Conservation (phyloP, 1,284 basidiomycete genomes). For the Erythrobasidium hasegawianum region DNA sequence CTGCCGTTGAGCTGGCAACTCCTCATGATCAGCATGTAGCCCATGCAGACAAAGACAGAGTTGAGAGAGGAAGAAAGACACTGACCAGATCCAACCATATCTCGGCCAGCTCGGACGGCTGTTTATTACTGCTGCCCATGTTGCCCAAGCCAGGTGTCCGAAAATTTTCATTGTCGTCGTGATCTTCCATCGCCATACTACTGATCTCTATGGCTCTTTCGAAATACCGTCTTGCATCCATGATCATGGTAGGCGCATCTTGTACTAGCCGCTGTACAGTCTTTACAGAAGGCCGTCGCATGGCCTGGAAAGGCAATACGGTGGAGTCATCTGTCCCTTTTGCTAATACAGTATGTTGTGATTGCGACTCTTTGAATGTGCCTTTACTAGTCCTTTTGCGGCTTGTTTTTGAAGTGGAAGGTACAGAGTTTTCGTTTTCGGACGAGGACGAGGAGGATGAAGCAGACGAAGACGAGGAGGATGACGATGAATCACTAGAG, state of each 20-base stretch:
- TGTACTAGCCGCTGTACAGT: neutral
- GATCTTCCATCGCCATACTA: neutral
- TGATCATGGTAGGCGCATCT: neutral
- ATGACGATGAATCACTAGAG: neutral
- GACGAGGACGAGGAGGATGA: constrained; percentile 21
- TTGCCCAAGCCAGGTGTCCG: too few relatives aligned
- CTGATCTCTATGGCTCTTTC: neutral
- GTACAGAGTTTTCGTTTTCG: neutral
- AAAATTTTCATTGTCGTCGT: too few relatives aligned
- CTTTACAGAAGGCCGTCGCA: neutral
- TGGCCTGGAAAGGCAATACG: neutral
- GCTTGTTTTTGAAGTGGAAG: too few relatives aligned
- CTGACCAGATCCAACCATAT: neutral
- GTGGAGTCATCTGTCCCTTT: too few relatives aligned
- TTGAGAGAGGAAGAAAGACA: too few relatives aligned
- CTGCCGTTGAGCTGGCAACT: neutral
- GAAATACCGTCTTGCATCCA: constrained; percentile 2
- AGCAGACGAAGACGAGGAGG: constrained; percentile 15
- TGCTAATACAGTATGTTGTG: too few relatives aligned
- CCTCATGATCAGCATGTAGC: too few relatives aligned
- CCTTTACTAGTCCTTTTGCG: neutral
- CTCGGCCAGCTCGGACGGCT: neutral
- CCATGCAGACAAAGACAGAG: too few relatives aligned
- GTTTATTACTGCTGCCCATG: too few relatives aligned
- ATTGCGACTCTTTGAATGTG: neutral